These are phyloP conservation scores for Entophlyctis luteolus DNA, from an alignment of 192 early-diverging fungal genomes.

Conservation along the genomic window DNA sequence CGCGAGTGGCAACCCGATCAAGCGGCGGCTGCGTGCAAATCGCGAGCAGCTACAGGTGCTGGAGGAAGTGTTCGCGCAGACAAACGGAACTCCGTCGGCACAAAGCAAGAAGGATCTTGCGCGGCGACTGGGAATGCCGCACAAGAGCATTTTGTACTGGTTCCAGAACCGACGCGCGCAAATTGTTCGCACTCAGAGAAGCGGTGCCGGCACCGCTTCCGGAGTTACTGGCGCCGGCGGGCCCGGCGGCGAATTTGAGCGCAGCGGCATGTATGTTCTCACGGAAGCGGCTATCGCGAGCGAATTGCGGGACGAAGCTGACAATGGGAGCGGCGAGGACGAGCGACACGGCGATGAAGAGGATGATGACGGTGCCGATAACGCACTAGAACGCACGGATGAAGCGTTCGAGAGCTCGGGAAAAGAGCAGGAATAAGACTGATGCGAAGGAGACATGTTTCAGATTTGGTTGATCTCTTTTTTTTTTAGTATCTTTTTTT, in stretches of 20 bases:
- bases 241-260: not conserved
- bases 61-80: conserved; percentile 19
- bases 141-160: conserved; percentile 24
- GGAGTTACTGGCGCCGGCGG: not conserved
- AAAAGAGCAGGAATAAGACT: too few species aligned
- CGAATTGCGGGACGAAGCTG: too few species aligned
- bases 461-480: too few species aligned
- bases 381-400: too few species aligned
- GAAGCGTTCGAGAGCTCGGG: too few species aligned
- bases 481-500: too few species aligned
- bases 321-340: too few species aligned
- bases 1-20: conserved; percentile 17
- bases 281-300: too few species aligned
- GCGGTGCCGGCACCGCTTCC: not conserved
- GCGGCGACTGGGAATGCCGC: conserved; percentile 9
- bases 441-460: too few species aligned
- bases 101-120: conserved; percentile 16
- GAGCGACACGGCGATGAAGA: too few species aligned
- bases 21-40: conserved; percentile 17
- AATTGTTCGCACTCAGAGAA: not conserved
- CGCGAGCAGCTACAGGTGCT: conserved; percentile 16
- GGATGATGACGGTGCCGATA: too few species aligned
- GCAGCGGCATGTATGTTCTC: too few species aligned
- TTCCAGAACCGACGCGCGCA: conserved; percentile 24
- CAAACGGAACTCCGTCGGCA: not conserved